phyloP scores from a whole-genome alignment of 176 grass and related monocot species.

The Pontederia paniculata region DNA sequence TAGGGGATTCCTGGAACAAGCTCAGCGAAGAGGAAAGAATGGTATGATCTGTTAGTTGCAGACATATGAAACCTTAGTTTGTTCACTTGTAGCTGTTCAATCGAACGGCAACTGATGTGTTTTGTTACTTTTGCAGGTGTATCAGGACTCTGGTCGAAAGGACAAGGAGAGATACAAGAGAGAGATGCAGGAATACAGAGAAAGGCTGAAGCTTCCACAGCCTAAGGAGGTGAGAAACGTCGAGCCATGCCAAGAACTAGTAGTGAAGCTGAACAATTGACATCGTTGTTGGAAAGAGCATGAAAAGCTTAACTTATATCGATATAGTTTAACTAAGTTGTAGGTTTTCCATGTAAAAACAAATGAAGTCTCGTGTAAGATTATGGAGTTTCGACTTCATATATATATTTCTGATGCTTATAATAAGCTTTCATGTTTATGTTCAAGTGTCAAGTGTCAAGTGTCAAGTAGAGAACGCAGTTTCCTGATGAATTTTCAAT shows the following conservation, averaged over 20 bases:
- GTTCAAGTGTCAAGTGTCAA: too few species aligned
- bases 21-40: constrained; percentile 32
- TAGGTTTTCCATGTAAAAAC: too few species aligned
- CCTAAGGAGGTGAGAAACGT: neutral
- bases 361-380: too few species aligned
- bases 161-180: constrained; percentile 49
- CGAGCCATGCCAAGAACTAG: neutral
- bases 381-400: too few species aligned
- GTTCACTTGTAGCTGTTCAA: neutral
- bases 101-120: neutral
- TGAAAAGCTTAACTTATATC: neutral
- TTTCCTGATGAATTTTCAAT: too few species aligned
- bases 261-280: neutral
- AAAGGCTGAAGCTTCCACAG: constrained; percentile 28
- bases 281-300: neutral
- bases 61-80: too few species aligned
- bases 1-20: constrained; percentile 40
- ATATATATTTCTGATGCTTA: too few species aligned
- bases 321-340: too few species aligned
- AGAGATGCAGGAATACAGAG: constrained; percentile 42
- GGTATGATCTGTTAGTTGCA: neutral
- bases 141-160: constrained; percentile 20
- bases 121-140: constrained; percentile 16
- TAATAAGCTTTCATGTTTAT: too few species aligned
- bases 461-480: too few species aligned